phyloP scores from a whole-genome alignment of 169 alveolate species.

The Eimeria brunetti region DNA sequence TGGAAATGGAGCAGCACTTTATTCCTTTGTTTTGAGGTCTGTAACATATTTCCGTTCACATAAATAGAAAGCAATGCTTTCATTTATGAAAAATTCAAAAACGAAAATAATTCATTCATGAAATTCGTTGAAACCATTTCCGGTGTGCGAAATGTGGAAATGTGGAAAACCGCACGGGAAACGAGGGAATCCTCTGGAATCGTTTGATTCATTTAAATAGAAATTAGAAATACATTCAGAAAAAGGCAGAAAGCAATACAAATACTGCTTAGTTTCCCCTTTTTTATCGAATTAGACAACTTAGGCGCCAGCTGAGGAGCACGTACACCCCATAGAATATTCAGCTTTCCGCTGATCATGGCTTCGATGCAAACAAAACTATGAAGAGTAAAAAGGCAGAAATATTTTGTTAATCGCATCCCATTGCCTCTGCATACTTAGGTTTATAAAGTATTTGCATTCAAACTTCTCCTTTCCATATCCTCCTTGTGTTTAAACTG shows the following conservation, averaged over 20 bases:
- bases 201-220: background rate
- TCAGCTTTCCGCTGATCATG: constrained; percentile 9
- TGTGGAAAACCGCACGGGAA: background rate
- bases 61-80: too few species aligned
- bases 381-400: background rate
- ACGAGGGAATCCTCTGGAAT: background rate
- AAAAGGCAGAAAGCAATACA: background rate
- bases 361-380: background rate
- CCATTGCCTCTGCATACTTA: background rate
- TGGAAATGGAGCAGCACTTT: too few species aligned
- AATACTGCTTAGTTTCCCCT: background rate
- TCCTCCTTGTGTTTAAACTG: background rate
- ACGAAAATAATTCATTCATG: too few species aligned
- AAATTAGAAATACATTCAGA: too few species aligned
- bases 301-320: background rate
- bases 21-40: too few species aligned
- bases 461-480: background rate
- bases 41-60: too few species aligned
- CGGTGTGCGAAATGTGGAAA: background rate
- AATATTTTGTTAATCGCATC: background rate
- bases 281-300: background rate
- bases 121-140: too few species aligned
- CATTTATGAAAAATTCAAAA: too few species aligned
- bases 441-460: background rate
- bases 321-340: background rate